Percentiles rank a stretch among this genome's conserved stretches.
Conservation (phyloP, 805 yeast species). For the Suhomyces emberorum region DNA sequence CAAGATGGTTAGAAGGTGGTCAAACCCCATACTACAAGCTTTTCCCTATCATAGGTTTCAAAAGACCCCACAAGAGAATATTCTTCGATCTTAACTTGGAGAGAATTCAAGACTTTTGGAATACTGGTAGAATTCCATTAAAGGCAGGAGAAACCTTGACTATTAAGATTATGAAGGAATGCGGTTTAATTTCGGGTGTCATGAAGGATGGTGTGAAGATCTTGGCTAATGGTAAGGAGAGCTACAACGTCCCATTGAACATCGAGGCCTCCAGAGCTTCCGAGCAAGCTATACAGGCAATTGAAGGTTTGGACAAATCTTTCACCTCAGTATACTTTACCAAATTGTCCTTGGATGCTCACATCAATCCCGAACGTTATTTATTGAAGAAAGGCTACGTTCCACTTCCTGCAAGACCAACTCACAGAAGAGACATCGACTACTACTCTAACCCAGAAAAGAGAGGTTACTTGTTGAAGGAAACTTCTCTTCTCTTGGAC, state of each 20-base stretch:
- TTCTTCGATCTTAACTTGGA: slow-evolving; percentile 61
- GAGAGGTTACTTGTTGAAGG: slow-evolving; percentile 67
- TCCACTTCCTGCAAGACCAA: slow-evolving; percentile 85
- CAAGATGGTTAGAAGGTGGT: slow-evolving; percentile 97
- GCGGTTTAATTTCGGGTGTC: slow-evolving; percentile 70
- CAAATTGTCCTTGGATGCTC: slow-evolving; percentile 65
- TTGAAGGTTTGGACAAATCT: slow-evolving; percentile 71
- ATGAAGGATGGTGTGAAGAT: slow-evolving; percentile 79
- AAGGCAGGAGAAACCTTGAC: slow-evolving; percentile 61
- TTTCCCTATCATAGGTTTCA: slow-evolving; percentile 87
- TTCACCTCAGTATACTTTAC: slow-evolving; percentile 71
- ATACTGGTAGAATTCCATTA: slow-evolving; percentile 60
- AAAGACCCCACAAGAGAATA: slow-evolving; percentile 54
- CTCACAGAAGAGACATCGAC: slow-evolving; percentile 72
- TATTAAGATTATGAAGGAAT: slow-evolving; percentile 71
- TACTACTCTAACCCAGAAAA: slow-evolving; percentile 69
- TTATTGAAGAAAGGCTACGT: slow-evolving; percentile 68
- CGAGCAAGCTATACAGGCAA: slow-evolving; percentile 62
- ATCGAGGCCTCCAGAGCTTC: slow-evolving; percentile 86
- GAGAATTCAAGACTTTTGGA: slow-evolving; percentile 67
- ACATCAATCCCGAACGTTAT: slow-evolving; percentile 70
- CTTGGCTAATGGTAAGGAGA: slow-evolving; percentile 59
- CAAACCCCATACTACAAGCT: slow-evolving; percentile 87
- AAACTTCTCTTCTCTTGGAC: slow-evolving; percentile 38
- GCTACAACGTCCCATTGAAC: slow-evolving; percentile 56